Conservation (phyloP, 2,329 filamentous ascomycete genomes). For the Aspergillus pseudonomiae region DNA sequence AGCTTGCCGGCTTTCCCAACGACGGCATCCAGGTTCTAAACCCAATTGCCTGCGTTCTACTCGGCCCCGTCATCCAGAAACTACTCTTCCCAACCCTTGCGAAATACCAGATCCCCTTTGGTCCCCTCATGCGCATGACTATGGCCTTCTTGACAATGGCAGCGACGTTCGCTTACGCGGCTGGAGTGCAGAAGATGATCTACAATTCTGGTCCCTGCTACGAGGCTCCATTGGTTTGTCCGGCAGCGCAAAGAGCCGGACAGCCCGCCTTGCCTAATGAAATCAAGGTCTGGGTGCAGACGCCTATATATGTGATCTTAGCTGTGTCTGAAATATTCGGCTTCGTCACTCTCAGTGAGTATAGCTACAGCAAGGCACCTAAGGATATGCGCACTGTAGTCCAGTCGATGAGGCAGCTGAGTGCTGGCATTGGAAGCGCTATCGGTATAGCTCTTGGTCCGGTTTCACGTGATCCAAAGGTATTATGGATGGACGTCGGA, state of each 20-base stretch:
- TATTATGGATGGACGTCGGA: slow-evolving; percentile 5
- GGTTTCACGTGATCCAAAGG: slow-evolving; percentile 3
- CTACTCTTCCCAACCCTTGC: slow-evolving; percentile 3
- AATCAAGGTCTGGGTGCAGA: slow-evolving; percentile 8
- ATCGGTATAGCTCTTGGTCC: slow-evolving; percentile 3
- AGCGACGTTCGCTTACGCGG: slow-evolving; percentile 2
- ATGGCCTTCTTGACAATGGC: slow-evolving; percentile 2
- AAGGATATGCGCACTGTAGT: slow-evolving; percentile 9
- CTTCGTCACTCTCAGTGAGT: slow-evolving; percentile 5
- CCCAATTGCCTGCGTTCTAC: slow-evolving; percentile 8
- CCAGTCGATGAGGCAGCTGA: slow-evolving; percentile 8
- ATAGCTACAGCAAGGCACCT: slow-evolving; percentile 7
- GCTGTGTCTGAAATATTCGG: slow-evolving; percentile 3
- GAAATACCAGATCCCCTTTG: not conserved
- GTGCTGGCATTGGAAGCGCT: slow-evolving; percentile 3
- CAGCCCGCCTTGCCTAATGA: slow-evolving; percentile 3
- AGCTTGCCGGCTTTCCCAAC: not conserved
- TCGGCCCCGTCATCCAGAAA: slow-evolving; percentile 6
- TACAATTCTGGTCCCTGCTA: slow-evolving; percentile 6
- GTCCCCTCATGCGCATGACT: slow-evolving; percentile 1
- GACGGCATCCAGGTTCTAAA: slow-evolving; percentile 6
- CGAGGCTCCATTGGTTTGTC: slow-evolving; percentile 5
- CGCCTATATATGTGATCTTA: slow-evolving; percentile 2
- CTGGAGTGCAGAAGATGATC: slow-evolving; percentile 6
- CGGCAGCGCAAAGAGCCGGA: not conserved